A percentile compares a stretch with the other conserved stretches of the same genome.
These are phyloP conservation scores for Aleurites moluccanus DNA, from an alignment of 441 rosid species.

Conservation along the genomic window DNA sequence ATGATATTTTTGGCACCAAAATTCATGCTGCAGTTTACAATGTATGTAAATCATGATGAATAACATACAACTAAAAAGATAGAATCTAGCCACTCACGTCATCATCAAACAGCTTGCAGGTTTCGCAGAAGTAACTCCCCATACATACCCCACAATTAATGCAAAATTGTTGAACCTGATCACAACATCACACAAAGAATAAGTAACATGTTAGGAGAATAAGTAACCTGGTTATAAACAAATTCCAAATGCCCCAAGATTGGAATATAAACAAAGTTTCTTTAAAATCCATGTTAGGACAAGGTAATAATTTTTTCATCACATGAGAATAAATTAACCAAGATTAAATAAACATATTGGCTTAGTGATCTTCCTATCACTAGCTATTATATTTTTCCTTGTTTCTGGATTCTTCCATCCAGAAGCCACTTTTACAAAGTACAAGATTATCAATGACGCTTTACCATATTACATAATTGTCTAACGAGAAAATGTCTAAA, in stretches of 20 bases:
- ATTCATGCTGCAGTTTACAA: background rate
- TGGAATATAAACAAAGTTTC: background rate
- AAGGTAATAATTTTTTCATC: background rate
- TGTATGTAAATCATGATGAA: background rate
- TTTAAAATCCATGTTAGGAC: background rate
- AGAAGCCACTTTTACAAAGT: background rate
- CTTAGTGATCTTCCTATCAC: background rate
- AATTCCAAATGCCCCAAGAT: background rate
- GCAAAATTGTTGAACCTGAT: slow-evolving; percentile 72
- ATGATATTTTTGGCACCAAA: background rate
- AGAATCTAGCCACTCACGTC: slow-evolving; percentile 53
- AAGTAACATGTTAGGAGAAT: background rate
- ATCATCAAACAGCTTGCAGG: slow-evolving; percentile 86
- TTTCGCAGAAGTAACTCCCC: slow-evolving; percentile 77
- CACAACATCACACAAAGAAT: slow-evolving; percentile 19
- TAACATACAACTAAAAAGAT: background rate
- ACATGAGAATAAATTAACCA: background rate
- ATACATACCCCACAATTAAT: slow-evolving; percentile 84
- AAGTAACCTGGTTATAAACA: background rate
- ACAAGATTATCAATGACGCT: background rate
- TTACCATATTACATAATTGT: background rate
- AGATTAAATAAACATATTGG: background rate
- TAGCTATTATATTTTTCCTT: background rate
- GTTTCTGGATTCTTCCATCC: background rate
- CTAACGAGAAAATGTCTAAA: background rate